Base-by-base conservation (phyloP, 2,329 filamentous ascomycete species). In the Talaromyces sp. region DNA sequence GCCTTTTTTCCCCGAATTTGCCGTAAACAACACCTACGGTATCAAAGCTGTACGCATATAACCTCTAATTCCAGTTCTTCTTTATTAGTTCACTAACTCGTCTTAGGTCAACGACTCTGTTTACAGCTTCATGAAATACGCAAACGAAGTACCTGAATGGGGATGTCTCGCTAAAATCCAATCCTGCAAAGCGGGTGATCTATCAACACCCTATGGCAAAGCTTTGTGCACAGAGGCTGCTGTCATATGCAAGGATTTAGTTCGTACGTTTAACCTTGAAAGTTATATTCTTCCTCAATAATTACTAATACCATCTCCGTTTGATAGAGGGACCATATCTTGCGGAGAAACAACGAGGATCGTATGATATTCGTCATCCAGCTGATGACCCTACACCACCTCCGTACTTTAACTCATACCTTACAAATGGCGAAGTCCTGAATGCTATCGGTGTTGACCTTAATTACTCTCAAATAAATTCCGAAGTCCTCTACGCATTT, bases 371-470 rank as follows among this genome's bases (percentile, higher is more conserved):
- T 51, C 78, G 85, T 6, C 80, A 85, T 47, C 75, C 79, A 14
- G 70, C 62, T 55, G 48, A 76, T 6, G 80, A 89, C 64, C 83
- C 87, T 0, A 87, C 87, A 56, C 87, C 88, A 2, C 78, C 84
- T 0, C 73, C 70, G 30, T 83, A 82, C 47, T 88, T 86, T 67
- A 61, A 77, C 17, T 79, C 85, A 35, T 90, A 87, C 68, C 78
- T 92, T 47, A 88, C 88, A 64, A 79, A 81, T 40, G 77, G 78
- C 11, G 59, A 68, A 4, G 77, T 89, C 1, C 82, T 84, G 55
- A 66, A 80, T 17, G 81, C 83, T 1, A 79, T 90, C 19, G 86
- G 86, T 11, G 80, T 86, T 1, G 81, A 82, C 7, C 68, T 87
- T 46, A 88, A 86, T 65, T 88, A 80, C 70, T 80, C 80, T 3